These are phyloP conservation scores for Pelagophyceae sp. DNA, from an alignment of 352 stramenopile species.

Conservation along the genomic window DNA sequence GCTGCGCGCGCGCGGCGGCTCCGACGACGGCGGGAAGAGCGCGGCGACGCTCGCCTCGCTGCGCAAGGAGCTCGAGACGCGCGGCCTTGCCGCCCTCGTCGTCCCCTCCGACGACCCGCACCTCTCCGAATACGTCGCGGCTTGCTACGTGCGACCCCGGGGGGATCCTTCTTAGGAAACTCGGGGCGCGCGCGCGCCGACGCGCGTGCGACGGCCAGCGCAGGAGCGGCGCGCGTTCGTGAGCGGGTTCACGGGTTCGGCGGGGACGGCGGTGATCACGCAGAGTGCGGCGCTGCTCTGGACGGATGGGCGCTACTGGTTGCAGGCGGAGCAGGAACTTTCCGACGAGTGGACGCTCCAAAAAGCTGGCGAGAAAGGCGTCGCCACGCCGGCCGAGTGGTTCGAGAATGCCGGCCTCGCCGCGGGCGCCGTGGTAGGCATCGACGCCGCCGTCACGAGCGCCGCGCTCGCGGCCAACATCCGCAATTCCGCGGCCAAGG, in stretches of 20 bases:
- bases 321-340: constrained; percentile 88
- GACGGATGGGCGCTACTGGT: constrained; percentile 96
- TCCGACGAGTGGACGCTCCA: constrained; percentile 86
- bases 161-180: too few species aligned
- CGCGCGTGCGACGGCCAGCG: too few species aligned
- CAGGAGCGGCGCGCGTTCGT: constrained; percentile 86
- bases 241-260: constrained; percentile 90
- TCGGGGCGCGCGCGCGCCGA: too few species aligned
- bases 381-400: constrained; percentile 76
- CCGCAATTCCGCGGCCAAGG: constrained; percentile 33
- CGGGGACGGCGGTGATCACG: constrained; percentile 77
- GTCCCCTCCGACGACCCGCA: constrained; percentile 92
- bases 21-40: not conserved
- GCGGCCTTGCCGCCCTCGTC: constrained; percentile 65
- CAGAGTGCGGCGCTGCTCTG: constrained; percentile 73
- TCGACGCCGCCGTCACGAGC: constrained; percentile 87
- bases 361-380: constrained; percentile 77
- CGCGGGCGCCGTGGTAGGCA: constrained; percentile 68
- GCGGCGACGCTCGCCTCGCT: not conserved
- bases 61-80: not conserved
- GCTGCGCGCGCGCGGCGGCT: not conserved
- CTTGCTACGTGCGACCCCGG: constrained; percentile 87
- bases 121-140: constrained; percentile 94
- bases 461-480: constrained; percentile 61
- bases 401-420: constrained; percentile 53